phyloP scores from a whole-genome alignment of 192 early-diverging fungal species.

The Coemansia sp. region DNA sequence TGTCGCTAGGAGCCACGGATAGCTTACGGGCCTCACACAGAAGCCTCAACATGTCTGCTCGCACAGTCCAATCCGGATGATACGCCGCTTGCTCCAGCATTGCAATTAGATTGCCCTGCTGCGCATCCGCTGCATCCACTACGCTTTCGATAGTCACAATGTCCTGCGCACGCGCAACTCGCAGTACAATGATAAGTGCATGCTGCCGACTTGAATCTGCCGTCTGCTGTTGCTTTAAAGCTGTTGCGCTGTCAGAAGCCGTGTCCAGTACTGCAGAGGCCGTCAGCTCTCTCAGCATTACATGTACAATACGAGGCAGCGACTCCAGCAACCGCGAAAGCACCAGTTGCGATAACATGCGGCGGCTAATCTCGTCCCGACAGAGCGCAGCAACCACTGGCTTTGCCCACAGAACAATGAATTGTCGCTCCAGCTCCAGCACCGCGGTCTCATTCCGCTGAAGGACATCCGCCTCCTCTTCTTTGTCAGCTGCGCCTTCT shows the following conservation, averaged over 20 bases:
- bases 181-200: slow-evolving; percentile 50
- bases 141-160: slow-evolving; percentile 35
- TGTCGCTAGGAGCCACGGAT: slow-evolving; percentile 58
- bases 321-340: slow-evolving; percentile 23
- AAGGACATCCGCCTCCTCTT: not conserved
- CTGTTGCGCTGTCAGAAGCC: slow-evolving; percentile 9
- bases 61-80: slow-evolving; percentile 69
- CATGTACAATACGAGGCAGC: slow-evolving; percentile 23
- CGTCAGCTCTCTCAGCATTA: slow-evolving; percentile 21
- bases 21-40: slow-evolving; percentile 78
- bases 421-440: slow-evolving; percentile 15
- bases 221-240: slow-evolving; percentile 20
- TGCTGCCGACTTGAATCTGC: slow-evolving; percentile 39
- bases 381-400: slow-evolving; percentile 37
- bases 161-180: slow-evolving; percentile 38
- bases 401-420: slow-evolving; percentile 25
- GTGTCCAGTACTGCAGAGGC: not conserved
- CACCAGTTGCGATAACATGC: slow-evolving; percentile 43
- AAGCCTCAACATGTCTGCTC: slow-evolving; percentile 76
- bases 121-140: slow-evolving; percentile 1
- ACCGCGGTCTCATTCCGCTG: not conserved
- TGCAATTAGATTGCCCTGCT: slow-evolving; percentile 10
- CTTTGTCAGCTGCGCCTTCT: not conserved
- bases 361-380: slow-evolving; percentile 42
- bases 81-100: slow-evolving; percentile 64